Base-by-base conservation (phyloP, 2,329 filamentous ascomycete genomes). In the Xylaria multiplex region DNA sequence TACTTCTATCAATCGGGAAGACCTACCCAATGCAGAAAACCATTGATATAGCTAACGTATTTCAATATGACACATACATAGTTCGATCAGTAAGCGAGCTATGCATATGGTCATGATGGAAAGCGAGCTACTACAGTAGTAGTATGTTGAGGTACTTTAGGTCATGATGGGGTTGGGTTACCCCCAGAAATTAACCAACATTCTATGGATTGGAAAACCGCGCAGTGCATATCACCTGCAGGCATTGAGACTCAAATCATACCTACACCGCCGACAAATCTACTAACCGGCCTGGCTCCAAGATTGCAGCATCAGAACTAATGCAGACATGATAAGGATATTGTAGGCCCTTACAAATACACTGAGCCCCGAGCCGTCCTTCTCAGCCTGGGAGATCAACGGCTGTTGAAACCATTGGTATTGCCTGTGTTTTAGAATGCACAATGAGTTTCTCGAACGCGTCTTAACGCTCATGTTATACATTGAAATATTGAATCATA, bases 1-100 rank as follows among this genome's bases (percentile, higher is more conserved):
- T 54, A 16, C 11, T 30, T 43, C 46, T 64, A 54, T 56, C 27
- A 66, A 50, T 55, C 64, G 65, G 63, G 53, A 57, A 40, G 55
- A 66, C 63, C 59, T 67, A 45, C 65, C 60, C 45, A 8, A 67
- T 60, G n/a, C 24, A 63, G 65, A 45, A 57, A 16, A 50, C 9
- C 6, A 40, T n/a, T 46, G 22, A 52, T 46, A 42, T 52, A 43
- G 19, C 19, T 32, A 24, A 8, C 43, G 19, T 57, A 46, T 27
- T 43, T 27, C 30, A 32, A 35, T 65, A 37, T n/a, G n/a, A 43
- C 37, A 48, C n/a, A 52, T 32, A 24, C 16, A 8, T 35, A 16
- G n/a, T 27, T 11, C 8, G 40, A 22, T 13, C 30, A 45, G 35
- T 64, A 64, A 57, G 62, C 57, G 45, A 61, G 35, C 24, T 35